Percentiles rank a stretch among this genome's conserved stretches.
Evolutionary conservation across 139 green algal genomes (phyloP).

Genomic region (Picochlorum sp.): DNA sequence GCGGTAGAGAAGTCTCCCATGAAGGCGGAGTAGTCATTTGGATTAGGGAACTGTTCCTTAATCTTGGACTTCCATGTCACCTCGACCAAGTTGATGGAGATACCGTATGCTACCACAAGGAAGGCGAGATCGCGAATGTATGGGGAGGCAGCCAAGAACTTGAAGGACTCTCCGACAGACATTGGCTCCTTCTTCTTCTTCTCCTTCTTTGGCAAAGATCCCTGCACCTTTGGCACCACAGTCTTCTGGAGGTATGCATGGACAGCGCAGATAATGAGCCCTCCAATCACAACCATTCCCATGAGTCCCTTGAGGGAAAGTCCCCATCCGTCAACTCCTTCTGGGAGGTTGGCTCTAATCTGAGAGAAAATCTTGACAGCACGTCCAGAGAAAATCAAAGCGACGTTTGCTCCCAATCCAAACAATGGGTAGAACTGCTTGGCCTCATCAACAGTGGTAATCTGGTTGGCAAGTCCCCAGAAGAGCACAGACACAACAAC

Average conservation of each 20-base stretch:
- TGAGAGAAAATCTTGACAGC: constrained; percentile 96
- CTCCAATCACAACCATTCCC: constrained; percentile 86
- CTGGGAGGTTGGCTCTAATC: constrained; percentile 77
- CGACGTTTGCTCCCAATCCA: constrained; percentile 95
- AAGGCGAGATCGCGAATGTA: constrained; percentile 96
- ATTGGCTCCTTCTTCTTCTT: constrained; percentile 91
- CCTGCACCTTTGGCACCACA: constrained; percentile 60
- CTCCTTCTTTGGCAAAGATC: constrained; percentile 54
- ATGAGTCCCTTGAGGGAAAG: constrained; percentile 93
- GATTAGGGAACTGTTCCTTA: constrained; percentile 98
- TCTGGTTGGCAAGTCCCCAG: constrained; percentile 98
- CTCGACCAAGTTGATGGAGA: constrained; percentile 99
- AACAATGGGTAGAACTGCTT: constrained; percentile 99
- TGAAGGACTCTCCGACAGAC: constrained; percentile 85
- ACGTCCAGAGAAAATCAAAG: constrained; percentile 94
- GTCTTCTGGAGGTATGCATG: constrained; percentile 81
- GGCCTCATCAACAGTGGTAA: constrained; percentile 97
- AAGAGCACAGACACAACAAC: constrained; percentile 99
- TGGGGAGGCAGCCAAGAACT: constrained; percentile 82
- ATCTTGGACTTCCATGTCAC: constrained; percentile 99
- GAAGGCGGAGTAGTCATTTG: constrained; percentile 90
- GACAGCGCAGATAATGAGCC: constrained; percentile 66
- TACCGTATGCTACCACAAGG: constrained; percentile 94
- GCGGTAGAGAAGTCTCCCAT: constrained; percentile 80
- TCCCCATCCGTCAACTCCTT: constrained; percentile 94